phyloP scores from a whole-genome alignment of 306 rosid species.

The Vigna unguiculata region DNA sequence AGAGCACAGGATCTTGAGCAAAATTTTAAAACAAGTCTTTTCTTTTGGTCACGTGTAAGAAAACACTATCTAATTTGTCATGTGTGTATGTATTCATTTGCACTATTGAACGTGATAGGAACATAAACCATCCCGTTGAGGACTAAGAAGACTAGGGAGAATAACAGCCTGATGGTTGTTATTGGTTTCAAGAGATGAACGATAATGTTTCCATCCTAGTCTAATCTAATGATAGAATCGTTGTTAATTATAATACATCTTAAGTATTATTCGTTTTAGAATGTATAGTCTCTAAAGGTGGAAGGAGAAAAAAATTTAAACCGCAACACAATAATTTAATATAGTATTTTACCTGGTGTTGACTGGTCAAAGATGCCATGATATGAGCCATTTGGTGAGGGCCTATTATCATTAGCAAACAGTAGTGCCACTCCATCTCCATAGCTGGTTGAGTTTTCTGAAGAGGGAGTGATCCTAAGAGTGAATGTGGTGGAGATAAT shows the following conservation, averaged over 20 bases:
- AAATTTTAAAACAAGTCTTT: neutral
- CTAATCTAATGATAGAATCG: too few relatives aligned
- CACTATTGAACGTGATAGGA: too few relatives aligned
- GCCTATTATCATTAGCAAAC: conserved; percentile 55
- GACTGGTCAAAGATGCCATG: conserved; percentile 62
- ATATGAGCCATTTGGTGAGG: conserved; percentile 65
- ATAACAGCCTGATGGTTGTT: too few relatives aligned
- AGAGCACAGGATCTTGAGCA: neutral
- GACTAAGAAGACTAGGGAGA: too few relatives aligned
- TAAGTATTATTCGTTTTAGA: too few relatives aligned
- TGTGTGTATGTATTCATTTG: neutral
- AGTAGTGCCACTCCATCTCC: conserved; percentile 71
- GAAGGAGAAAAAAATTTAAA: too few relatives aligned
- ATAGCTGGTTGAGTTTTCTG: conserved; percentile 43
- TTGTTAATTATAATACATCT: too few relatives aligned
- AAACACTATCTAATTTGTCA: neutral
- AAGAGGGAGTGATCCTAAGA: conserved; percentile 54
- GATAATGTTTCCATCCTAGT: too few relatives aligned
- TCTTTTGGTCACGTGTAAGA: neutral
- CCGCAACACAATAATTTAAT: too few relatives aligned
- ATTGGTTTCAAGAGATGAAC: too few relatives aligned
- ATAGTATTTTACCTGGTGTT: conserved; percentile 64
- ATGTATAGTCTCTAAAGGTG: too few relatives aligned
- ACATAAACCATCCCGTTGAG: too few relatives aligned
- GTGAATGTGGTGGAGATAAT: conserved; percentile 63